These are phyloP conservation scores for Claviceps humidiphila DNA, from an alignment of 2,329 filamentous ascomycete genomes.

Conservation along the genomic window DNA sequence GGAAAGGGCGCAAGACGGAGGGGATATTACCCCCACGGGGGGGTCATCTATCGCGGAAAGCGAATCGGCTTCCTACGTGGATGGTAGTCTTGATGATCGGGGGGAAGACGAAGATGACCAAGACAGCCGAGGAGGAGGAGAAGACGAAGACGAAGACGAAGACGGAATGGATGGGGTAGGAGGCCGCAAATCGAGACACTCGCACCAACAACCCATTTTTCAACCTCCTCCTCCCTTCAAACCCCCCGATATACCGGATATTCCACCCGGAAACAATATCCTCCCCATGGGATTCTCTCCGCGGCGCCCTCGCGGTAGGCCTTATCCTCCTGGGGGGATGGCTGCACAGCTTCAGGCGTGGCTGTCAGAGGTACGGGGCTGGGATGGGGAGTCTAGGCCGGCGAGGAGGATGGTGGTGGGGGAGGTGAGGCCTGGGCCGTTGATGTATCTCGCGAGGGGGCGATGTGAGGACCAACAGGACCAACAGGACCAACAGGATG, in stretches of 20 bases:
- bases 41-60: too few relatives aligned
- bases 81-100: neutral
- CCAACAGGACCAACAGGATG: neutral
- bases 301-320: constrained; percentile 22
- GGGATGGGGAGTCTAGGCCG: constrained; percentile 11
- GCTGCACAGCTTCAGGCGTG: constrained; percentile 27
- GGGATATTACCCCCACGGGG: too few relatives aligned
- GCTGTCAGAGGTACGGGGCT: constrained; percentile 27
- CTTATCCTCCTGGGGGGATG: constrained; percentile 23
- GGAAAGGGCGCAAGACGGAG: too few relatives aligned
- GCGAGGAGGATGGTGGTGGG: constrained; percentile 16
- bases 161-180: neutral
- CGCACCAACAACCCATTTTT: constrained; percentile 23
- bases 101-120: neutral
- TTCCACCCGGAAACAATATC: constrained; percentile 9
- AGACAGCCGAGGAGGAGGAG: neutral
- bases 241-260: constrained; percentile 9
- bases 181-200: neutral
- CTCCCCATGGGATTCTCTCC: constrained; percentile 22
- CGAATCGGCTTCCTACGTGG: too few relatives aligned
- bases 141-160: neutral
- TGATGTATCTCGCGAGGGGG: constrained; percentile 22
- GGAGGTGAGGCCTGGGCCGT: constrained; percentile 17
- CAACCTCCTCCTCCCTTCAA: constrained; percentile 27
- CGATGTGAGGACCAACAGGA: constrained; percentile 4